Conservation (phyloP, 768 basidiomycete genomes). For the Rhodocollybia butyracea region DNA sequence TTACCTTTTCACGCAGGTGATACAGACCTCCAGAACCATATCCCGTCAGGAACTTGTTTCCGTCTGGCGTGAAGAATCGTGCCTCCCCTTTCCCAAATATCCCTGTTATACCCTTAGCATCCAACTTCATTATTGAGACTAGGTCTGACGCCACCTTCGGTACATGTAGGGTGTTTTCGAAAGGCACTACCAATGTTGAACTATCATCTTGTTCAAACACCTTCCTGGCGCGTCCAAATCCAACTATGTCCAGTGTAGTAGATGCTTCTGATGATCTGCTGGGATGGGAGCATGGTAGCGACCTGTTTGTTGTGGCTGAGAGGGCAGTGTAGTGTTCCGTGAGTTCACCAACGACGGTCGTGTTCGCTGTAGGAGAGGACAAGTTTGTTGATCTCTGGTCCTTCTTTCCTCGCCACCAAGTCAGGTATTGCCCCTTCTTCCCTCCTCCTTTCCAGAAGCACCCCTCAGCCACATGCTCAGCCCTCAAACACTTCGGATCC, state of each 20-base stretch:
- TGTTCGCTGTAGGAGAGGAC: not conserved
- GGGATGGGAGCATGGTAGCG: not conserved
- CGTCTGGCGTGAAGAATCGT: not conserved
- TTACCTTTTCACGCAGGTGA: not conserved
- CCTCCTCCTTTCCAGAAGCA: slow-evolving; percentile 21
- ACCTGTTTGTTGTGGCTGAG: not conserved
- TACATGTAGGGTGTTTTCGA: slow-evolving; percentile 20
- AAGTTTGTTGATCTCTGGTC: not conserved
- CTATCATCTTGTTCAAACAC: slow-evolving; percentile 8
- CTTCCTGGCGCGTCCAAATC: slow-evolving; percentile 18
- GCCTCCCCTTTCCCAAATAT: slow-evolving; percentile 12
- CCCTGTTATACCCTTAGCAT: slow-evolving; percentile 10
- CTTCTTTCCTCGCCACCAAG: slow-evolving; percentile 12
- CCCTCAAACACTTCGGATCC: slow-evolving; percentile 15
- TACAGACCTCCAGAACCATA: not conserved
- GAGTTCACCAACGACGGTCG: not conserved
- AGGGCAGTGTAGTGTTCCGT: not conserved
- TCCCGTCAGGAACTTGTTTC: not conserved
- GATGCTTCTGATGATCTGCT: slow-evolving; percentile 11
- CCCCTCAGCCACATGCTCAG: slow-evolving; percentile 14
- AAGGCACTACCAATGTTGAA: slow-evolving; percentile 10
- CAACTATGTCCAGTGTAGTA: slow-evolving; percentile 16
- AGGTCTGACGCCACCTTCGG: slow-evolving; percentile 25
- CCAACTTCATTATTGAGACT: slow-evolving; percentile 17
- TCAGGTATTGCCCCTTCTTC: not conserved